Evolutionary conservation across 2,329 filamentous ascomycete species (phyloP), one percentile per base, ranked within the genome.

Genomic region (Trichoderma endophyticum): DNA sequence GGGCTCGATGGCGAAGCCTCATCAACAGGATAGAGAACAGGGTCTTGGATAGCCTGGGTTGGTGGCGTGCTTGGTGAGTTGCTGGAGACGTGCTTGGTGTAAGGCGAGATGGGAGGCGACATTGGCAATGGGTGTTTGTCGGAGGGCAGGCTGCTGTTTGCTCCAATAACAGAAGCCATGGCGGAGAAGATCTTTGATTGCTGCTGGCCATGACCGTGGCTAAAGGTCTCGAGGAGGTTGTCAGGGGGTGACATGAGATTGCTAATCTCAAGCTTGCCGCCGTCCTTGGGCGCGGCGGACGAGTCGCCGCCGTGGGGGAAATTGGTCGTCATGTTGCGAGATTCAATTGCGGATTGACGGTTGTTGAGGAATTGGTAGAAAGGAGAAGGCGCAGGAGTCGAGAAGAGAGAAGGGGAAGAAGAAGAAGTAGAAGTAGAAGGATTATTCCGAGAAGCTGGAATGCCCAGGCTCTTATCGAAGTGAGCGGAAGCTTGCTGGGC

Each of bases 221-320:
- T 80, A 78, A 90, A 90, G 75, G 80, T 88, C 74, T 90, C 88
- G 63, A 83, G 84, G 39, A 83, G 78, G n/a, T 83, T 82, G 48
- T 90, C 88, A 26, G 89, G 89, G 36, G 89, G 89, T 26, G 89
- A 91, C 85, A 91, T 89, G 72, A 91, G 81, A 73, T 83, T 89
- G 81, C 79, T 85, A 74, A 88, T 86, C 73, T 86, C 83, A 68
- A 85, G 76, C 75, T 85, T 86, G 77, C 83, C 86, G 5, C 75
- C 36, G 26, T 75, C 74, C 65, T 76, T 75, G 51, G 26, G 76
- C n/a, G 71, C 73, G 61, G 71, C 68, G 68, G 73, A 65, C 65
- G 75, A 74, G 43, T 74, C 71, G 74, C 70, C 71, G 74, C 72
- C 71, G 73, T 73, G 63, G 63, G 73, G 74, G 51, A 75, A 73